Percentiles rank a stretch among this genome's conserved stretches.
Conservation (phyloP, 768 basidiomycete species). For the Mycena albidolilacea region DNA sequence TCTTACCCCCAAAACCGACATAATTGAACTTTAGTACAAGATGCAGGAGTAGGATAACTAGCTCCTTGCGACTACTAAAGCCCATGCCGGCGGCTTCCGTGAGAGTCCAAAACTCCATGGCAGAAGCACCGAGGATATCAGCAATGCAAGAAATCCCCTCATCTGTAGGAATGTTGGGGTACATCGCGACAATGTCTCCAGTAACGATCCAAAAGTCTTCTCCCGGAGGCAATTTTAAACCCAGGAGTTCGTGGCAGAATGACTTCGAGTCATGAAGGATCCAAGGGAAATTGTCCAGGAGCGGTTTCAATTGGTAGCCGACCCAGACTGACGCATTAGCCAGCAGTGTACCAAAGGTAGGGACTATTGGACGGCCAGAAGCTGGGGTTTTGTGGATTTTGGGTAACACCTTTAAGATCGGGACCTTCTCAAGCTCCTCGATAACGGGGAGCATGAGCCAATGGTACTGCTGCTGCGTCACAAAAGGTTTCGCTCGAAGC, state of each 20-base stretch:
- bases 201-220: constrained; percentile 1
- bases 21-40: constrained; percentile 32
- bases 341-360: too few species aligned
- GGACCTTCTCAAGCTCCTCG: too few species aligned
- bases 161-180: constrained; percentile 26
- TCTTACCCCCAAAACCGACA: constrained; percentile 23
- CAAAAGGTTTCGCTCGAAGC: too few species aligned
- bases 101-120: background rate
- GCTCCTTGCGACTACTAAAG: constrained; percentile 13
- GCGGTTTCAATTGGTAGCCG: constrained; percentile 1
- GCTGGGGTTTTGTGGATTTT: too few species aligned
- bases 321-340: background rate
- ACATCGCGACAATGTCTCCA: constrained; percentile 4
- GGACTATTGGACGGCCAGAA: too few species aligned
- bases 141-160: constrained; percentile 43
- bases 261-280: constrained; percentile 4
- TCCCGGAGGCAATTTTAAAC: background rate
- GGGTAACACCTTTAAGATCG: too few species aligned
- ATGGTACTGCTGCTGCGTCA: too few species aligned
- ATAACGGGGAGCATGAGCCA: too few species aligned
- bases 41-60: constrained; percentile 30
- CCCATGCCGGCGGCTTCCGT: background rate
- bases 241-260: background rate
- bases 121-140: constrained; percentile 7
- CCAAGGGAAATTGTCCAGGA: constrained; percentile 3